phyloP scores from a whole-genome alignment of 2,329 filamentous ascomycete species.

The Talaromyces islandicus region DNA sequence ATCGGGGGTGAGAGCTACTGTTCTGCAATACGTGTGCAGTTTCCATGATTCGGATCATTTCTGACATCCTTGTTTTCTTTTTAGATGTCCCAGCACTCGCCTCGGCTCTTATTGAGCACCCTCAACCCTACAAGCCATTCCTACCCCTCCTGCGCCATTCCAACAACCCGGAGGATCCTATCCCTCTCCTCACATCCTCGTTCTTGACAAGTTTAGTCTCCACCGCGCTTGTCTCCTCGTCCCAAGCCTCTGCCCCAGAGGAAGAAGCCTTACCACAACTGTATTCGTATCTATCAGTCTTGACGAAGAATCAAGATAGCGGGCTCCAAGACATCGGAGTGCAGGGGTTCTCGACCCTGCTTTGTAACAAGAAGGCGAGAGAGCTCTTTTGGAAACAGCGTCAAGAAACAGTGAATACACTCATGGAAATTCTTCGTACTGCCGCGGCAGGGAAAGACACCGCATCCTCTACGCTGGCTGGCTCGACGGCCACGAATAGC shows the following conservation, averaged over 20 bases:
- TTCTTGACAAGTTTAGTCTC: constrained; percentile 77
- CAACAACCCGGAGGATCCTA: constrained; percentile 74
- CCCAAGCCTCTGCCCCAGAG: constrained; percentile 56
- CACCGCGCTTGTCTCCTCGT: constrained; percentile 54
- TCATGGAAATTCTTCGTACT: constrained; percentile 71
- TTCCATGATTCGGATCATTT: neutral
- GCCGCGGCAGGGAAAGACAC: constrained; percentile 69
- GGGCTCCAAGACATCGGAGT: constrained; percentile 94
- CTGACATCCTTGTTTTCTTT: neutral
- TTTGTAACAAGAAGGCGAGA: constrained; percentile 68
- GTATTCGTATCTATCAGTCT: constrained; percentile 75
- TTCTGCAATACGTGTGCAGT: neutral
- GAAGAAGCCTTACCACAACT: constrained; percentile 73
- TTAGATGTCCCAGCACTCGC: constrained; percentile 74
- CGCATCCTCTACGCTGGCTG: constrained; percentile 53
- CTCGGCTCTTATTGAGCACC: constrained; percentile 66
- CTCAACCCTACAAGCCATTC: constrained; percentile 69
- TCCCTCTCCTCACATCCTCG: constrained; percentile 83
- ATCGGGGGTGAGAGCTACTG: constrained; percentile 61
- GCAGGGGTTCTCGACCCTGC: constrained; percentile 77
- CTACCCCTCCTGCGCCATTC: constrained; percentile 79
- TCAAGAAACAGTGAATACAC: constrained; percentile 73
- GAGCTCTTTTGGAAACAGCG: constrained; percentile 87
- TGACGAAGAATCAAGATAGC: constrained; percentile 79
- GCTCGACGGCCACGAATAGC: constrained; percentile 41